These are phyloP conservation scores for Aspergillus quadricinctus DNA, from an alignment of 2,329 filamentous ascomycete species.

Conservation along the genomic window DNA sequence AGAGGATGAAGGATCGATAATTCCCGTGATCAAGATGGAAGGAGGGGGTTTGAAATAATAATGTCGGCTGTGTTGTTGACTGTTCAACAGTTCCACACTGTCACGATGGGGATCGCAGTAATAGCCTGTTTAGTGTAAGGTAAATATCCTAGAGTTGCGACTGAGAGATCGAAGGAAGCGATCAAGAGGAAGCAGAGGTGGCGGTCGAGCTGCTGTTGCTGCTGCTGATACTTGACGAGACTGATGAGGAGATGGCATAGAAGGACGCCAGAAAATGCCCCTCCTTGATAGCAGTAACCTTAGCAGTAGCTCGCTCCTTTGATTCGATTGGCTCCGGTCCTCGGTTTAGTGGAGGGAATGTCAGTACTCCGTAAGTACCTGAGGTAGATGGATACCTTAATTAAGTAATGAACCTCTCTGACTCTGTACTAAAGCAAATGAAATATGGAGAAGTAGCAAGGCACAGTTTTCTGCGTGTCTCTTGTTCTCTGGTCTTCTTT, in stretches of 20 bases:
- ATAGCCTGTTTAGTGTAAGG: not conserved
- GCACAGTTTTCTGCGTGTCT: not conserved
- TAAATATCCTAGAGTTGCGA: not conserved
- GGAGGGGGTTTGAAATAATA: not conserved
- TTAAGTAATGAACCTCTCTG: not conserved
- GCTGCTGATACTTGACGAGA: not conserved
- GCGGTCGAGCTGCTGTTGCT: too few species aligned
- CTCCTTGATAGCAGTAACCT: not conserved
- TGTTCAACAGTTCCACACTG: not conserved
- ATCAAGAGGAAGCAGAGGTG: not conserved
- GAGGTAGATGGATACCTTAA: not conserved
- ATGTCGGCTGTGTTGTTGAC: not conserved
- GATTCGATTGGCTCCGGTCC: too few species aligned
- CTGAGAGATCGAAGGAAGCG: not conserved
- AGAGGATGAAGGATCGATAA: constrained; percentile 4
- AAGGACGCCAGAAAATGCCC: not conserved
- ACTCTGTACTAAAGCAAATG: not conserved
- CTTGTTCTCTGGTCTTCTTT: constrained; percentile 1
- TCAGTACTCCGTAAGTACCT: not conserved
- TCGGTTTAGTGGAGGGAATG: not conserved
- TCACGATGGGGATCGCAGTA: not conserved
- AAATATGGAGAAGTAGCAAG: not conserved
- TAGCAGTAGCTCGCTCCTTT: too few species aligned
- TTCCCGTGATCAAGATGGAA: constrained; percentile 1
- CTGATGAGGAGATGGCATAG: not conserved